Conservation (phyloP, 345 rosid genomes). For the Brassica cretica region DNA sequence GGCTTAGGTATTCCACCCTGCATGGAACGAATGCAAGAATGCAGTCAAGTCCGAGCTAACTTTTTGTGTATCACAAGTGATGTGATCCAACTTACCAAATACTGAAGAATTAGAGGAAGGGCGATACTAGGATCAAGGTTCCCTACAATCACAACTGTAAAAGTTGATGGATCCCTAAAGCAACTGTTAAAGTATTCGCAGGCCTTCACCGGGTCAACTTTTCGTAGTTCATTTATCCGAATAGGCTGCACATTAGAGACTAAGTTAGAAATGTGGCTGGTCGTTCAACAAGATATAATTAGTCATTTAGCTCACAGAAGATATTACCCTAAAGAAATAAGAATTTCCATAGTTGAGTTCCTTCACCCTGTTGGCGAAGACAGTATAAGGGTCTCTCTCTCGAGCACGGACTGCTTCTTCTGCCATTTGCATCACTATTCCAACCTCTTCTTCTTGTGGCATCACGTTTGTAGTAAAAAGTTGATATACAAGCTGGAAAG, state of each 20-base stretch:
- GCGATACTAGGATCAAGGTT: slow-evolving; percentile 67
- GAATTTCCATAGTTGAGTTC: slow-evolving; percentile 91
- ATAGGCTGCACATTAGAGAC: slow-evolving; percentile 64
- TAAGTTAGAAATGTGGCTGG: slow-evolving; percentile 17
- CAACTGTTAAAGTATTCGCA: slow-evolving; percentile 86
- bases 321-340: slow-evolving; percentile 78
- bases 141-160: slow-evolving; percentile 89
- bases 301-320: slow-evolving; percentile 10
- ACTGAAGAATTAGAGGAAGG: slow-evolving; percentile 76
- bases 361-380: slow-evolving; percentile 73
- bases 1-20: slow-evolving; percentile 90
- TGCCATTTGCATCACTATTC: slow-evolving; percentile 89
- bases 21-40: slow-evolving; percentile 21
- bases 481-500: slow-evolving; percentile 73
- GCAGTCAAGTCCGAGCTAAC: slow-evolving; percentile 7
- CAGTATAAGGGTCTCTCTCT: slow-evolving; percentile 91
- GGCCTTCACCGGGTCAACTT: slow-evolving; percentile 81
- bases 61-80: slow-evolving; percentile 3
- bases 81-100: slow-evolving; percentile 62
- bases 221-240: slow-evolving; percentile 64
- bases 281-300: slow-evolving; percentile 5
- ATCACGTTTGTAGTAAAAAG: slow-evolving; percentile 73
- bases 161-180: slow-evolving; percentile 90
- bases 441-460: slow-evolving; percentile 39
- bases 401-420: slow-evolving; percentile 86